phyloP scores from a whole-genome alignment of 23 red algal genomes.

The Gracilaria domingensis region DNA sequence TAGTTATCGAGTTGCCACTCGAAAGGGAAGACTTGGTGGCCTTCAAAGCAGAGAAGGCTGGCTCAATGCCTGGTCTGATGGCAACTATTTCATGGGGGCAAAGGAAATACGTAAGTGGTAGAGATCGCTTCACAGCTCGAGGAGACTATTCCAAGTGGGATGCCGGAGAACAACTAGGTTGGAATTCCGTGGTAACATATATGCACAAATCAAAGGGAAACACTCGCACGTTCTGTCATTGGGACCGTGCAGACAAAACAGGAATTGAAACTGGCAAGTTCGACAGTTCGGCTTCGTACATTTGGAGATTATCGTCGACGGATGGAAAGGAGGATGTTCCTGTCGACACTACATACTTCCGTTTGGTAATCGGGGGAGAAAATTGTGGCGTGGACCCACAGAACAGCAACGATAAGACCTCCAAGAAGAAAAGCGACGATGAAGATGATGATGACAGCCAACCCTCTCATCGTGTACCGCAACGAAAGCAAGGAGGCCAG shows the following conservation, averaged over 20 bases:
- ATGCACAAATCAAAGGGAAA: background rate
- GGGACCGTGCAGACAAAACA: slow-evolving; percentile 4
- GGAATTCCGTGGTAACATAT: background rate
- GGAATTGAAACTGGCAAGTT: background rate
- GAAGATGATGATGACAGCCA: background rate
- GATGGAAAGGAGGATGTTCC: background rate
- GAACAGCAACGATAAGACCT: background rate
- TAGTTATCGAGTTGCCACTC: background rate
- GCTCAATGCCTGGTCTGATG: background rate
- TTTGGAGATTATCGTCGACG: slow-evolving; percentile 1
- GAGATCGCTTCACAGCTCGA: slow-evolving; percentile 10
- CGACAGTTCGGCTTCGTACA: background rate
- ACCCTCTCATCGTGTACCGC: background rate
- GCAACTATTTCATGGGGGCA: slow-evolving; percentile 12
- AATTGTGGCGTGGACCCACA: background rate
- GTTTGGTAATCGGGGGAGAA: slow-evolving; percentile 3
- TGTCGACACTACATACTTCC: slow-evolving; percentile 7
- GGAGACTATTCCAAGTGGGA: slow-evolving; percentile 13
- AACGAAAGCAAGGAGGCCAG: background rate
- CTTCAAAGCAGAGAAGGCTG: slow-evolving; percentile 17
- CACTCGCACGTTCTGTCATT: slow-evolving; percentile 14
- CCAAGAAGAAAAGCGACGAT: background rate
- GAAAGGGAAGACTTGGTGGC: background rate
- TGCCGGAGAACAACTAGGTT: background rate
- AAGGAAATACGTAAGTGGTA: slow-evolving; percentile 4